Evolutionary conservation across 139 green algal genomes (phyloP).

Genomic region (Closterium sp.): DNA sequence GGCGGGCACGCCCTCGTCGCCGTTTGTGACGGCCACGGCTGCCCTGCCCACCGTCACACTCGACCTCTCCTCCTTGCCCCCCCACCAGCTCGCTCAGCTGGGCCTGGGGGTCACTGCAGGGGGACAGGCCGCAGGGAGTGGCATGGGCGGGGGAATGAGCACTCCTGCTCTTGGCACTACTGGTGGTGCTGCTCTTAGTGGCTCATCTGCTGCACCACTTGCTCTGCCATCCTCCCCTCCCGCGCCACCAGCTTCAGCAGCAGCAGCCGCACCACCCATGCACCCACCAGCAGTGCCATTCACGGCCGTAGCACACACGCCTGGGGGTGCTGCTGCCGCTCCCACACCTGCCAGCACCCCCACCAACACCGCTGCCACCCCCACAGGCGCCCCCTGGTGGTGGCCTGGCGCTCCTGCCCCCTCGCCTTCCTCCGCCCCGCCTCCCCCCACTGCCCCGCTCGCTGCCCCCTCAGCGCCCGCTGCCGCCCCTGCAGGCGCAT

Average conservation of each 20-base stretch:
- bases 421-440: not conserved
- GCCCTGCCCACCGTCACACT: not conserved
- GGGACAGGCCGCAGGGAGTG: not conserved
- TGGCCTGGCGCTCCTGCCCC: not conserved
- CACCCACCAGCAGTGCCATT: not conserved
- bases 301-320: not conserved
- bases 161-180: no score
- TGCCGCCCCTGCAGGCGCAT: not conserved
- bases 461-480: not conserved
- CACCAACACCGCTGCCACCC: not conserved
- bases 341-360: not conserved
- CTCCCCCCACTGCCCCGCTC: not conserved
- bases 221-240: not conserved
- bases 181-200: no score
- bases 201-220: not conserved
- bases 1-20: not conserved
- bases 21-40: not conserved
- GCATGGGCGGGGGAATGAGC: no score
- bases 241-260: no score
- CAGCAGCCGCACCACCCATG: not conserved
- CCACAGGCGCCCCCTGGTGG: not conserved
- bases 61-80: not conserved
- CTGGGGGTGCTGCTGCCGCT: not conserved
- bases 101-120: not conserved
- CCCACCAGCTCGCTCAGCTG: not conserved